These are phyloP conservation scores for Nakazawaea pomicola DNA, from an alignment of 805 yeast genomes.

Conservation along the genomic window DNA sequence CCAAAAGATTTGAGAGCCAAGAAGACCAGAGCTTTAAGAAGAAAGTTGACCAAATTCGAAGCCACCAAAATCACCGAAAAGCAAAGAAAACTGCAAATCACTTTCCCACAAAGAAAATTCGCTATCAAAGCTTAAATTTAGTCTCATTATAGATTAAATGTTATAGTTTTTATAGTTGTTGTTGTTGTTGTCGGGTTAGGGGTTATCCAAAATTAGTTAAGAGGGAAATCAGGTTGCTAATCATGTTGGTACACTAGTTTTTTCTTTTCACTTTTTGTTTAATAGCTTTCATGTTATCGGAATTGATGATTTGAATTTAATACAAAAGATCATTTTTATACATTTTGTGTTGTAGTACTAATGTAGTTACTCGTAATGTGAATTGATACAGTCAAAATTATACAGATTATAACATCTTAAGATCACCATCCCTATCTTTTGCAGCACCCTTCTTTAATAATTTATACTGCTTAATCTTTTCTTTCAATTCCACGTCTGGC, in stretches of 20 bases:
- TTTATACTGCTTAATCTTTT: conserved; percentile 56
- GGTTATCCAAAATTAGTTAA: too few relatives aligned
- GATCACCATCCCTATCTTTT: conserved; percentile 3
- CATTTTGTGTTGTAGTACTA: too few relatives aligned
- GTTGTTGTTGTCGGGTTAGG: too few relatives aligned
- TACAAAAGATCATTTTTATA: too few relatives aligned
- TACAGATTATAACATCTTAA: not conserved
- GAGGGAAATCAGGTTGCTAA: too few relatives aligned
- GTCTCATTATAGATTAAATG: not conserved
- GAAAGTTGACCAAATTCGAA: conserved; percentile 88
- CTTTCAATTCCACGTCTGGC: conserved; percentile 68
- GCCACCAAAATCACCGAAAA: conserved; percentile 76
- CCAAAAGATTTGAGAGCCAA: conserved; percentile 99
- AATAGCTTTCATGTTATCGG: too few relatives aligned
- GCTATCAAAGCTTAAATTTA: conserved; percentile 93
- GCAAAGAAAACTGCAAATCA: conserved; percentile 86
- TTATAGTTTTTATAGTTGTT: too few relatives aligned
- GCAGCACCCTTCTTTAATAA: conserved; percentile 30
- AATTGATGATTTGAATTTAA: too few relatives aligned
- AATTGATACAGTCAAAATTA: too few relatives aligned
- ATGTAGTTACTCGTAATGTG: too few relatives aligned
- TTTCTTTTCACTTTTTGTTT: too few relatives aligned
- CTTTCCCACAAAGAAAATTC: conserved; percentile 98
- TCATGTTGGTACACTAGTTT: too few relatives aligned
- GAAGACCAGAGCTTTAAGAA: conserved; percentile 99